Conservation (phyloP, 176 grass and related monocot species). For the Triticum monococcum region DNA sequence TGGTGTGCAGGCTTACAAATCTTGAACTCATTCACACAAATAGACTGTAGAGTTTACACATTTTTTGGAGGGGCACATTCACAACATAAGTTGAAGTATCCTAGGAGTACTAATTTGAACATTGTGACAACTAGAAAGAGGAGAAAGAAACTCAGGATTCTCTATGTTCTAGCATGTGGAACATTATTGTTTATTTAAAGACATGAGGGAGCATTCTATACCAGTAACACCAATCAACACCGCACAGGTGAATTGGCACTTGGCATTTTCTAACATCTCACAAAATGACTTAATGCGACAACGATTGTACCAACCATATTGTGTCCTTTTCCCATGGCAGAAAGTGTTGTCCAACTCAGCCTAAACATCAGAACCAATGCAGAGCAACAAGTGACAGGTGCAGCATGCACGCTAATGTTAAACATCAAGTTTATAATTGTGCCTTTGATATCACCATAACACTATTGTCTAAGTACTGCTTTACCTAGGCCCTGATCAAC, state of each 20-base stretch:
- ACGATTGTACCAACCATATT: slow-evolving; percentile 25
- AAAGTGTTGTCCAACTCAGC: no score
- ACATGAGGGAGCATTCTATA: slow-evolving; percentile 3
- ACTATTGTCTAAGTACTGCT: no score
- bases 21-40: not conserved
- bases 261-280: slow-evolving; percentile 36
- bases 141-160: not conserved
- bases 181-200: slow-evolving; percentile 23
- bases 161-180: not conserved
- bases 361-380: no score
- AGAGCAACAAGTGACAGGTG: no score
- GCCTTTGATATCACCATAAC: no score
- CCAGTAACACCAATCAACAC: slow-evolving; percentile 18
- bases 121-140: not conserved
- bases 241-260: slow-evolving; percentile 35
- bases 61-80: not conserved
- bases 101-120: not conserved
- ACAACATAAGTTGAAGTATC: not conserved
- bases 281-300: slow-evolving; percentile 29
- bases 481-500: no score
- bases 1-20: not conserved
- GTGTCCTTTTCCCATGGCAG: no score
- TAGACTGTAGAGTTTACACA: not conserved
- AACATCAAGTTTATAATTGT: no score
- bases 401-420: no score